Evolutionary conservation across 2,329 filamentous ascomycete genomes (phyloP).

Genomic region (Fusarium albosuccineum): DNA sequence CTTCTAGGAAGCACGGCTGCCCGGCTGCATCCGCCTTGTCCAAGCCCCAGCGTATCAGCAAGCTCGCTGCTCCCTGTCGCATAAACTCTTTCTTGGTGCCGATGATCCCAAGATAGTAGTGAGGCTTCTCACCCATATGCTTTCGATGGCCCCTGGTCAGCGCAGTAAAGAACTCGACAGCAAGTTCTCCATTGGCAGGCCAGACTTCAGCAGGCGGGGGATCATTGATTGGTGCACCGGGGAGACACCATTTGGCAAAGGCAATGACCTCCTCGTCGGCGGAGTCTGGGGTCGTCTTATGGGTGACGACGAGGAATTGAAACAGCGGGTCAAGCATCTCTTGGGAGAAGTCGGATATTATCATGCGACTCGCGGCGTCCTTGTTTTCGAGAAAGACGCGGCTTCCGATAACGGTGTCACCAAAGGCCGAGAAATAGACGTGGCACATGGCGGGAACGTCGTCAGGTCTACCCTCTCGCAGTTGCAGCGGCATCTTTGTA

Average conservation of each 20-base stretch:
- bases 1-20: constrained; percentile 62
- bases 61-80: constrained; percentile 59
- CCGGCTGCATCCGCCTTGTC: constrained; percentile 59
- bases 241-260: constrained; percentile 63
- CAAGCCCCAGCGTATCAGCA: constrained; percentile 62
- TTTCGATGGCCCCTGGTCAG: constrained; percentile 52
- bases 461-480: constrained; percentile 55
- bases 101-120: constrained; percentile 64
- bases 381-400: constrained; percentile 53
- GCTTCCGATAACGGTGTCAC: constrained; percentile 51
- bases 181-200: constrained; percentile 57
- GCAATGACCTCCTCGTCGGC: constrained; percentile 52
- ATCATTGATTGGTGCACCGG: constrained; percentile 41
- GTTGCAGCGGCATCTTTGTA: constrained; percentile 39
- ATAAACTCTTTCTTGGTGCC: constrained; percentile 58
- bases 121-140: constrained; percentile 57
- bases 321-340: constrained; percentile 56
- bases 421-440: constrained; percentile 62
- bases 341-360: constrained; percentile 50
- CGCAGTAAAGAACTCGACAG: constrained; percentile 56
- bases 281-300: constrained; percentile 44
- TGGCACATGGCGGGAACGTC: constrained; percentile 58
- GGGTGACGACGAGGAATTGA: constrained; percentile 56
- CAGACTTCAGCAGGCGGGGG: constrained; percentile 50
- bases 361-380: constrained; percentile 49